These are phyloP conservation scores for Rhizophagus prolifer DNA, from an alignment of 192 early-diverging fungal genomes.

Conservation along the genomic window DNA sequence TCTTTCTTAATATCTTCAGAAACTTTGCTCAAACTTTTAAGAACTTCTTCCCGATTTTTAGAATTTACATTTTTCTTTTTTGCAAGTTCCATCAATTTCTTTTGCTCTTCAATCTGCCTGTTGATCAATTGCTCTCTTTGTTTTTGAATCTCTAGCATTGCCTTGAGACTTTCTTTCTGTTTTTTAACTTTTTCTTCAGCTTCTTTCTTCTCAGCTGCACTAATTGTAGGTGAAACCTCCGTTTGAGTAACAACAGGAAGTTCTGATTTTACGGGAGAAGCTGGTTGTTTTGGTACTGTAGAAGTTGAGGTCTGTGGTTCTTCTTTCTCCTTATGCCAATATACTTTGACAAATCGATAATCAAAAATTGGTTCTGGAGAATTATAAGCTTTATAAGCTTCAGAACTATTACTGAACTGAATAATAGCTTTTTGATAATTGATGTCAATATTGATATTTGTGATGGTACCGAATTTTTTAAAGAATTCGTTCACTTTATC, in stretches of 20 bases:
- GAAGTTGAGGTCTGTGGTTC: conserved; percentile 28
- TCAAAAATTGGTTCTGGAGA: conserved; percentile 80
- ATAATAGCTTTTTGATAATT: conserved; percentile 57
- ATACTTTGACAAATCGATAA: conserved; percentile 88
- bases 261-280: conserved; percentile 32
- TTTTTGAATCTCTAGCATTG: conserved; percentile 53
- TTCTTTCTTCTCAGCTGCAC: conserved; percentile 45
- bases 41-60: conserved; percentile 47
- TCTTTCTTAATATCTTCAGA: conserved; percentile 46
- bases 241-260: conserved; percentile 34
- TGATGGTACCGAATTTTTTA: conserved; percentile 73
- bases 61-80: conserved; percentile 50
- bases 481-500: conserved; percentile 78
- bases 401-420: conserved; percentile 58
- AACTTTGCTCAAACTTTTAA: conserved; percentile 49
- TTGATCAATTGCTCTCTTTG: conserved; percentile 58
- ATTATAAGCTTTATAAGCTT: conserved; percentile 69
- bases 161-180: conserved; percentile 50
- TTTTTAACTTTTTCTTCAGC: conserved; percentile 51
- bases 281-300: conserved; percentile 31
- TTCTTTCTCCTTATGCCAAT: conserved; percentile 58
- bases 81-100: conserved; percentile 53
- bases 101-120: conserved; percentile 65
- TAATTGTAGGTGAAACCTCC: conserved; percentile 43
- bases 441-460: conserved; percentile 67